Conservation (phyloP, 2,329 filamentous ascomycete species). For the Alternaria gaisen region DNA sequence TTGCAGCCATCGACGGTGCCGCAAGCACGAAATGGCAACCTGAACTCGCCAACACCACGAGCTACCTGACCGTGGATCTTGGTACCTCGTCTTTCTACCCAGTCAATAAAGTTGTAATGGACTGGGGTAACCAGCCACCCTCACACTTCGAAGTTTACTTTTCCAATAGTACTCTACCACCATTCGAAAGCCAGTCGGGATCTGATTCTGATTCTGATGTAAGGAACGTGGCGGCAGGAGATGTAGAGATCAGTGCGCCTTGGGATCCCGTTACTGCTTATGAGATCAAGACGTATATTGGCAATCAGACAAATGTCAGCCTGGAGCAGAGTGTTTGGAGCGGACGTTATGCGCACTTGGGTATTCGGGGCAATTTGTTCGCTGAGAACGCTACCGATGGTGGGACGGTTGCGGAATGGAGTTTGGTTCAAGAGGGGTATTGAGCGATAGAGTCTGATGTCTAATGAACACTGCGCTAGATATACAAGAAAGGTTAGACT, state of each 20-base stretch:
- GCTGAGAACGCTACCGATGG: constrained; percentile 50
- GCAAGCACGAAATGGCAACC: constrained; percentile 74
- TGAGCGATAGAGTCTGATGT: neutral
- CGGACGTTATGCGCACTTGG: constrained; percentile 57
- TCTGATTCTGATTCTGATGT: constrained; percentile 14
- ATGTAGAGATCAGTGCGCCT: constrained; percentile 54
- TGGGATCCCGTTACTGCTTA: constrained; percentile 49
- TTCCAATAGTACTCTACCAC: constrained; percentile 57
- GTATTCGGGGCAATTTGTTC: constrained; percentile 59
- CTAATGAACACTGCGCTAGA: neutral
- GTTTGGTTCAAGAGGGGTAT: constrained; percentile 39
- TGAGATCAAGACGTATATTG: constrained; percentile 52
- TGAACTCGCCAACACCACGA: constrained; percentile 56
- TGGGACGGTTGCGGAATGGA: constrained; percentile 64
- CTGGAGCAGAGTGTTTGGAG: constrained; percentile 52
- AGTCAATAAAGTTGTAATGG: constrained; percentile 63
- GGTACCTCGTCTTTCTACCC: constrained; percentile 48
- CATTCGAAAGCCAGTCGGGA: constrained; percentile 20
- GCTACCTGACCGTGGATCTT: constrained; percentile 66
- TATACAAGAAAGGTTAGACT: neutral
- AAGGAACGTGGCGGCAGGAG: constrained; percentile 23
- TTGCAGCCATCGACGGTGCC: constrained; percentile 72
- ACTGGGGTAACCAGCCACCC: constrained; percentile 68
- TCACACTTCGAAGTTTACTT: constrained; percentile 63
- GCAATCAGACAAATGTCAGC: constrained; percentile 58